phyloP scores from a whole-genome alignment of 371 early-diverging fungal species.

The Apophysomyces elegans region DNA sequence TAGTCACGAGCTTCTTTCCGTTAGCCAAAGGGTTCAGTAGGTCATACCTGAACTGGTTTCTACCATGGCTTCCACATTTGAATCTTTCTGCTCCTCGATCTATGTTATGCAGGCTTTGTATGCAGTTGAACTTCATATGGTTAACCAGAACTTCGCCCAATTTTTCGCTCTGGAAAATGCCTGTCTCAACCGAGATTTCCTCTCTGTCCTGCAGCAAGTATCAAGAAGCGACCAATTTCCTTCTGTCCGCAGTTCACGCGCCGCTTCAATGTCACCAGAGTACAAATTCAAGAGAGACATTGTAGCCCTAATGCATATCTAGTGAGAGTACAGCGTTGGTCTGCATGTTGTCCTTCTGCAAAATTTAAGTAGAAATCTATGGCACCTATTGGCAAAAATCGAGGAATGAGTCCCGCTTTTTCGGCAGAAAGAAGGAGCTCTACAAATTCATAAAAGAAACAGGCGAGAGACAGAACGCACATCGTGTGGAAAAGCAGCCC shows the following conservation, averaged over 20 bases:
- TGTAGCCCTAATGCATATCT: neutral
- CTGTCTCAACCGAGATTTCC: neutral
- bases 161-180: neutral
- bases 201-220: neutral
- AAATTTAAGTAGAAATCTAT: constrained; percentile 5
- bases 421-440: neutral
- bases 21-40: neutral
- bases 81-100: too few relatives aligned
- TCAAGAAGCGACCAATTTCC: neutral
- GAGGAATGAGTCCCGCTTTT: neutral
- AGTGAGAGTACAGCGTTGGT: neutral
- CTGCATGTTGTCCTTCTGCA: neutral
- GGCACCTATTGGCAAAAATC: neutral
- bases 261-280: neutral
- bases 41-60: neutral
- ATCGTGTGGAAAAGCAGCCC: neutral
- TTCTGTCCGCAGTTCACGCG: neutral
- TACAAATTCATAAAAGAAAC: neutral
- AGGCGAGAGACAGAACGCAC: neutral
- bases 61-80: too few relatives aligned
- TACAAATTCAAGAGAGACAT: neutral
- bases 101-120: too few relatives aligned
- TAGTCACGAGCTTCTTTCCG: neutral
- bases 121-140: too few relatives aligned
- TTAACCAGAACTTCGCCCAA: too few relatives aligned